Base-by-base conservation (phyloP, 2,329 filamentous ascomycete genomes). In the Aphanoascus verrucosus region DNA sequence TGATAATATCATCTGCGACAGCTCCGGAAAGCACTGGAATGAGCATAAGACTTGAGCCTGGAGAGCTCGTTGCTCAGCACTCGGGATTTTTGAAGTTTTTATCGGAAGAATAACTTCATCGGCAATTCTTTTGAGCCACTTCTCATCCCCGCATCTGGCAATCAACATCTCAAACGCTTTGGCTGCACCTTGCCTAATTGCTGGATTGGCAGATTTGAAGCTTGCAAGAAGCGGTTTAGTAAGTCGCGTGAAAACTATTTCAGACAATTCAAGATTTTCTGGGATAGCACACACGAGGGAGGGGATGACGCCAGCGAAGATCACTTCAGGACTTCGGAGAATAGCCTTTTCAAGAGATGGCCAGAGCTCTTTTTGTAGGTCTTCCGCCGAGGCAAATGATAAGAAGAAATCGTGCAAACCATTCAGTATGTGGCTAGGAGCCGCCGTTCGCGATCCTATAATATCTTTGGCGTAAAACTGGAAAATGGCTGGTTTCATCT, bases 151-250 rank as follows among this genome's bases (percentile, higher is more conserved):
- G 59, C 81, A 86, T 60, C 79, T 77, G 41, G 72, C 67, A 31
- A 87, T 79, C n/a, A 90, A 74, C 8, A 79, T 78, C 58, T 78
- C 77, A 66, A 97, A 95, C 6, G 85, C 85, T 38, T 78, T 76
- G 19, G 90, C 71, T 7, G 87, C 86, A 20, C 88, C 89, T 57
- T 79, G 79, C 53, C 91, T 83, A 57, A 96, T 88, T 1, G 71
- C 70, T 12, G 80, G 73, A 66, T 95, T 97, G 63, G 86, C 90
- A 1, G 93, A 97, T 69, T 94, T 96, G 67, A 90, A 77, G 65
- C 89, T 95, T 40, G 88, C 83, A n/a, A 97, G 71, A 11, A 98
- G 74, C 5, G 89, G 88, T 67, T 95, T 97, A 37, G 94, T 69
- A 35, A 98, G 76, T 57, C 85, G 86, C 23, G 77, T 75, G 50